Evolutionary conservation across 2,329 filamentous ascomycete species (phyloP).

Genomic region (Bipolaris cookei): DNA sequence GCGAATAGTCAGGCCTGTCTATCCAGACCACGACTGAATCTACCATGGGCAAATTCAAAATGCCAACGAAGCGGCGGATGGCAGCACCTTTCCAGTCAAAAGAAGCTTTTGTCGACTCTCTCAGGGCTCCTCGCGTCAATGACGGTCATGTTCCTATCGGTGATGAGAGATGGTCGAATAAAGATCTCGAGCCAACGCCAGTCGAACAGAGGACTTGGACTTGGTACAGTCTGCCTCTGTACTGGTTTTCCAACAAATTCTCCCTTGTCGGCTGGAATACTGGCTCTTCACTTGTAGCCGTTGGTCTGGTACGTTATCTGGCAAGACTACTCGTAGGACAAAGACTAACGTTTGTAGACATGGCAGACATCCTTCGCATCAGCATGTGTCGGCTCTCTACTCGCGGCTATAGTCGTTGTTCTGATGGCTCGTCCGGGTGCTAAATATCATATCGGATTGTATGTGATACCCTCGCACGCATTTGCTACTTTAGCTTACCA

Average conservation of each 20-base stretch:
- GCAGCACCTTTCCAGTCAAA: conserved; percentile 26
- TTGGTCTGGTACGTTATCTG: conserved; percentile 18
- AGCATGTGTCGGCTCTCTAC: conserved; percentile 30
- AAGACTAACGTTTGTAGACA: conserved; percentile 18
- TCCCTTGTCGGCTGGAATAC: conserved; percentile 30
- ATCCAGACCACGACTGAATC: background rate
- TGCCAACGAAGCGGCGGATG: conserved; percentile 9
- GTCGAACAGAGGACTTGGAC: conserved; percentile 34
- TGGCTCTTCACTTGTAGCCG: conserved; percentile 26
- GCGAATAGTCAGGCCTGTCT: background rate
- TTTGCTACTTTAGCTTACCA: conserved; percentile 1
- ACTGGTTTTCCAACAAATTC: conserved; percentile 33
- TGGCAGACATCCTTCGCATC: conserved; percentile 35
- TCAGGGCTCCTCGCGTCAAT: conserved; percentile 23
- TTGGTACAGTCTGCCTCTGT: conserved; percentile 35
- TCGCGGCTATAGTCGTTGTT: conserved; percentile 30
- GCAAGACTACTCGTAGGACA: background rate
- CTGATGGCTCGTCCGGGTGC: conserved; percentile 34
- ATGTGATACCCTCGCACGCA: background rate
- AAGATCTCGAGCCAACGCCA: conserved; percentile 34
- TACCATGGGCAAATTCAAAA: conserved; percentile 13
- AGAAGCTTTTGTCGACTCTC: conserved; percentile 26
- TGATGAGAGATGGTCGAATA: conserved; percentile 33
- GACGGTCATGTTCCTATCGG: conserved; percentile 23
- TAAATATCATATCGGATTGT: conserved; percentile 34